phyloP scores from a whole-genome alignment of 2,329 filamentous ascomycete genomes.

The Hymenoscyphus salicellus region DNA sequence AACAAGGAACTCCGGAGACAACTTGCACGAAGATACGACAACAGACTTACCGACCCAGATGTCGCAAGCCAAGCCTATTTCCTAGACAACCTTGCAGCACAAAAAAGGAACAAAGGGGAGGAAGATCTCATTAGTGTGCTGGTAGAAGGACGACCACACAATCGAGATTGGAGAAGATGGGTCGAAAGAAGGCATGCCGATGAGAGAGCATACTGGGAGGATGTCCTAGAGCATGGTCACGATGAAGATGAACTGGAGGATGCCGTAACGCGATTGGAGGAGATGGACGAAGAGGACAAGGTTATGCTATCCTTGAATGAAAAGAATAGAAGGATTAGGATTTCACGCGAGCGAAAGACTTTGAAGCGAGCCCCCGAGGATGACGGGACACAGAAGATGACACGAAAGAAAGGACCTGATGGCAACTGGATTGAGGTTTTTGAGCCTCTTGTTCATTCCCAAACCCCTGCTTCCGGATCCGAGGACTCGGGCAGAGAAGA shows the following conservation, averaged over 20 bases:
- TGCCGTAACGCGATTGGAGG: not conserved
- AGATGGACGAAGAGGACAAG: conserved; percentile 9
- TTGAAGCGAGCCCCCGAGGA: not conserved
- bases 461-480: not conserved
- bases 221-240: conserved; percentile 16
- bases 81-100: conserved; percentile 60
- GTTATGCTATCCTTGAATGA: not conserved
- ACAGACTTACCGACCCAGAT: conserved; percentile 31
- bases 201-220: conserved; percentile 20
- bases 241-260: not conserved
- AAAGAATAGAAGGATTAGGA: not conserved
- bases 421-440: not conserved
- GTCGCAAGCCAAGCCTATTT: conserved; percentile 51
- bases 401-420: not conserved
- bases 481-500: not conserved
- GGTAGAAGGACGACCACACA: conserved; percentile 39
- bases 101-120: conserved; percentile 64
- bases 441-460: not conserved
- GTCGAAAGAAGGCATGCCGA: conserved; percentile 20
- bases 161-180: conserved; percentile 22
- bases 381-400: not conserved
- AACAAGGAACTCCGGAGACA: not conserved
- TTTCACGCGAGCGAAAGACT: not conserved
- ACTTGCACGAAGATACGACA: conserved; percentile 13
- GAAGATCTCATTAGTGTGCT: conserved; percentile 62